Evolutionary conservation across 805 yeast genomes (phyloP), one percentile per base, ranked within the genome.

Genomic region (Blastobotrys robertii): DNA sequence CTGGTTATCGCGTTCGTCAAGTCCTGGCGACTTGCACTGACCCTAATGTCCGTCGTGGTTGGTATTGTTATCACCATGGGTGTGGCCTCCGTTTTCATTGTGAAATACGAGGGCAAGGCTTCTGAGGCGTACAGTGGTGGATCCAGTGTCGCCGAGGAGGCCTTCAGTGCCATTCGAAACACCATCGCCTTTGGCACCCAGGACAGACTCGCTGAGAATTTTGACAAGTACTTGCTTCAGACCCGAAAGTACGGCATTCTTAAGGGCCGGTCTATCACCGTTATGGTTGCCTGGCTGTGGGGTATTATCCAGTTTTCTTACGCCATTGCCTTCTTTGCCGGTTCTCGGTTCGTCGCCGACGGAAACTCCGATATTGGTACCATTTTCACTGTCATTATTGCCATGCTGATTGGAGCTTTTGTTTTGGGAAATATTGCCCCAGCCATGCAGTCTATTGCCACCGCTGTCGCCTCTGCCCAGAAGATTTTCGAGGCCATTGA

Each of bases 281-380:
- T 55, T 34, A 61, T 65, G 67, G 52, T 62, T 10, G 68, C 65
- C 6, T 39, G 53, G n/a, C 52, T 65, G 11, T 64, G 67, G 65
- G 47, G 58, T 3, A 53, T 56, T 6, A 51, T 65, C 37, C 67
- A 62, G 50, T 50, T 54, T 42, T 56, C 62, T 14, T 68, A 67
- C 43, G 67, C 69, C 3, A 50, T 67, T 13, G 60, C 70, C 1
- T 66, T 62, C 47, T 67, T 70, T 70, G 64, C 65, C 43, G 71
- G 71, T 4, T 63, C 69, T 2, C 57, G 71, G 14, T 47, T 65
- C 25, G 51, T 65, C 32, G 65, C 55, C 10, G 37, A 51, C 22
- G 66, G 64, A 7, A 53, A 51, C 13, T 42, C 60, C n/a, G 42
- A 46, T 22, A 59, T 67, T 31, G 70, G 68, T 32, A 42, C 51